Evolutionary conservation across 2,329 filamentous ascomycete genomes (phyloP).

Genomic region (Orbilia javanica): DNA sequence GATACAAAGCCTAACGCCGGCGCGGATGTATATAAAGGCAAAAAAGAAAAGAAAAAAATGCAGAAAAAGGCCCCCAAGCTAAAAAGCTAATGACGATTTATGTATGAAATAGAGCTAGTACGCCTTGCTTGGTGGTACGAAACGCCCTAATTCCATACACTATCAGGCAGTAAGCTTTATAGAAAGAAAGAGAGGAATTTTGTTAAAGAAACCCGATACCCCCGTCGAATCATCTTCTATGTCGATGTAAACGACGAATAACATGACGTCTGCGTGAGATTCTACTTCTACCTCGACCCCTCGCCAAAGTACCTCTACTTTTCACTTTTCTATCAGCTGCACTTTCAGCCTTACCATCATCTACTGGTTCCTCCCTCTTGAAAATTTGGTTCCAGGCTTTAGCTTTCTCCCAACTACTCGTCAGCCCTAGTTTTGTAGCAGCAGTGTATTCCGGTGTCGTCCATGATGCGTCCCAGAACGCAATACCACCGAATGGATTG

Average conservation of each 20-base stretch:
- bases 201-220: not conserved
- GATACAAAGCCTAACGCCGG: conserved; percentile 1
- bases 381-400: conserved; percentile 28
- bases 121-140: not conserved
- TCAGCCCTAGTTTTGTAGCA: conserved; percentile 28
- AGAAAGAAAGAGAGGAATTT: not conserved
- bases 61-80: not conserved
- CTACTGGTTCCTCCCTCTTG: conserved; percentile 18
- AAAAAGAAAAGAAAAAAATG: not conserved
- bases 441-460: conserved; percentile 37
- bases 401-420: conserved; percentile 9
- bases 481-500: conserved; percentile 52
- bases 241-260: conserved; percentile 13
- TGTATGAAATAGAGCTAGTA: not conserved
- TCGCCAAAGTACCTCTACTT: not conserved
- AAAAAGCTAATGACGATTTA: not conserved
- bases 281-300: no score
- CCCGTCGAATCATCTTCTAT: not conserved
- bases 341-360: not conserved
- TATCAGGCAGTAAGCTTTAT: not conserved
- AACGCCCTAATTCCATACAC: not conserved
- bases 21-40: not conserved
- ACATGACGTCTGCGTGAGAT: not conserved
- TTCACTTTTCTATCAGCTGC: not conserved
- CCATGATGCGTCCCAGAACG: conserved; percentile 56